Evolutionary conservation across 495 filamentous ascomycete species (phyloP).

Genomic region (Tetracladium marchalianum): DNA sequence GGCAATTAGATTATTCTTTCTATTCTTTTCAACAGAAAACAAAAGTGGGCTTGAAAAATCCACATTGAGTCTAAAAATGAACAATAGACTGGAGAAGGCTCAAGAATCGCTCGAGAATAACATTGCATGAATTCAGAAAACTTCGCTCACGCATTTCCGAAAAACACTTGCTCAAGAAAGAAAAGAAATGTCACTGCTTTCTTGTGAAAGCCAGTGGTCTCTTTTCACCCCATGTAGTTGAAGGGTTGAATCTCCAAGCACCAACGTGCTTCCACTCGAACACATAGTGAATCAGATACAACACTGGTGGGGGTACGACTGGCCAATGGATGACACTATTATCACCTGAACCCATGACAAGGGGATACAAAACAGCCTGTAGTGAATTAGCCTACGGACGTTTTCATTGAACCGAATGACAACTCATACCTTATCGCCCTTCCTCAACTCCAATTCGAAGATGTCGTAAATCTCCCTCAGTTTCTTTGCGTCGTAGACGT

Average conservation of each 20-base stretch:
- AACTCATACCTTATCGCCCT: constrained; percentile 1
- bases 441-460: constrained; percentile 1
- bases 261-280: constrained; percentile 6
- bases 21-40: too few relatives aligned
- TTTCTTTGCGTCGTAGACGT: constrained; percentile 12
- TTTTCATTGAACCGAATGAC: neutral
- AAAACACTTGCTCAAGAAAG: too few relatives aligned
- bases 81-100: too few relatives aligned
- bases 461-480: neutral
- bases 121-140: too few relatives aligned
- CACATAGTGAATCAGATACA: constrained; percentile 1
- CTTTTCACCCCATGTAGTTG: constrained; percentile 2
- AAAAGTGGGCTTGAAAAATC: too few relatives aligned
- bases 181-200: neutral
- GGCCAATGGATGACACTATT: neutral
- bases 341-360: constrained; percentile 2
- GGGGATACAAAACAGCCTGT: constrained; percentile 1
- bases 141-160: too few relatives aligned
- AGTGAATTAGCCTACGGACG: neutral
- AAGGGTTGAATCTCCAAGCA: constrained; percentile 11
- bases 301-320: neutral
- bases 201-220: neutral
- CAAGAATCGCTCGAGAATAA: too few relatives aligned
- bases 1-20: too few relatives aligned
- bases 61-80: too few relatives aligned